phyloP scores from a whole-genome alignment of 352 stramenopile species.

The Aphanomyces cochlioides region DNA sequence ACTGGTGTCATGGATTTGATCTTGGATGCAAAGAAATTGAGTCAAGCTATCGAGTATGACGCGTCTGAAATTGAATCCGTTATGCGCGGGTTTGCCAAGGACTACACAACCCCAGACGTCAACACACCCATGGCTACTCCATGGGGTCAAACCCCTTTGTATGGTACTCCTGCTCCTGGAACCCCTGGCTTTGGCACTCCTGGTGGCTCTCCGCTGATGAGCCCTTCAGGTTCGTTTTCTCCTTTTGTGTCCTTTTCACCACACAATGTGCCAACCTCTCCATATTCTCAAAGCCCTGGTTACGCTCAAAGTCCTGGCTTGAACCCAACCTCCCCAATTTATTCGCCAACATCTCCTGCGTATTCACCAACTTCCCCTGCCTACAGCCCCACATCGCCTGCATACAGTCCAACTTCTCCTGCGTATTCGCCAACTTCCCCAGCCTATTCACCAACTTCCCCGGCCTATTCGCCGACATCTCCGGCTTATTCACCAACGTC shows the following conservation, averaged over 20 bases:
- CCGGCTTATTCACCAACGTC: slow-evolving; percentile 72
- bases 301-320: slow-evolving; percentile 52
- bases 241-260: slow-evolving; percentile 68
- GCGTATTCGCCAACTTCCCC: slow-evolving; percentile 45
- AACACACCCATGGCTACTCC: slow-evolving; percentile 82
- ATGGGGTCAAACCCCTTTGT: slow-evolving; percentile 41
- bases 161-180: slow-evolving; percentile 24
- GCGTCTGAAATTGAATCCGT: slow-evolving; percentile 89
- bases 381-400: slow-evolving; percentile 47
- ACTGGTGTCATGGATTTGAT: slow-evolving; percentile 98
- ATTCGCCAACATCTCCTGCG: slow-evolving; percentile 70
- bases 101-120: slow-evolving; percentile 83
- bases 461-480: slow-evolving; percentile 70
- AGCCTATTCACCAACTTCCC: slow-evolving; percentile 52
- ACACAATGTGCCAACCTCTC: slow-evolving; percentile 12
- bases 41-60: slow-evolving; percentile 96
- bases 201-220: slow-evolving; percentile 76
- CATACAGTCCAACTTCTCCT: slow-evolving; percentile 37
- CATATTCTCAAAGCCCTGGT: slow-evolving; percentile 55
- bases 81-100: slow-evolving; percentile 88
- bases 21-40: slow-evolving; percentile 97
- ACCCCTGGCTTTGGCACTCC: slow-evolving; percentile 52
- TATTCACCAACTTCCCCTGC: slow-evolving; percentile 70
- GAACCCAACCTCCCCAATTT: slow-evolving; percentile 75
- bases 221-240: slow-evolving; percentile 77